These are phyloP conservation scores for Paramyrothecium sp. DNA, from an alignment of 2,329 filamentous ascomycete genomes.

Conservation along the genomic window DNA sequence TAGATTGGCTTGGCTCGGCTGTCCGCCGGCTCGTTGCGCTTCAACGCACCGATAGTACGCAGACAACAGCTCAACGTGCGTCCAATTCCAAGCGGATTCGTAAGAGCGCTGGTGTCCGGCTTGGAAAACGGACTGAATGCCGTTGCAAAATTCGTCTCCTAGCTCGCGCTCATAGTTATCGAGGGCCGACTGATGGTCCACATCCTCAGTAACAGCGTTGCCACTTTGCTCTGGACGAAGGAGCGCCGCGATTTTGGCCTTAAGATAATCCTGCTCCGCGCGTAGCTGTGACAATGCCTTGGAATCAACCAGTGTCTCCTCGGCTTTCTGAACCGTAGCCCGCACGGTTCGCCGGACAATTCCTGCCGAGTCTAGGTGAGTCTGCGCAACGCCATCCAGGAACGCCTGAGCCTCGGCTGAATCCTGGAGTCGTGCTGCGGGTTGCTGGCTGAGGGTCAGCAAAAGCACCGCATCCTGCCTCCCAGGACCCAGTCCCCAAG, in stretches of 20 bases:
- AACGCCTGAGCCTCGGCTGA: conserved; percentile 91
- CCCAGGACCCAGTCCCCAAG: conserved; percentile 84
- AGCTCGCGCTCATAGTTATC: no score
- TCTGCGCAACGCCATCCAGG: conserved; percentile 83
- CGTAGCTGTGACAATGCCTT: conserved; percentile 84
- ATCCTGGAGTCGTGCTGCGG: conserved; percentile 80
- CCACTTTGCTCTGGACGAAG: no score
- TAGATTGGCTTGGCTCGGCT: conserved; percentile 99
- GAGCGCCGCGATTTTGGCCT: no score
- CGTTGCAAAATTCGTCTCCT: conserved; percentile 91
- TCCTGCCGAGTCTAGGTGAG: conserved; percentile 82
- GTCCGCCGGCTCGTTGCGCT: conserved; percentile 96
- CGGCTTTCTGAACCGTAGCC: conserved; percentile 71
- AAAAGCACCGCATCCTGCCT: conserved; percentile 90
- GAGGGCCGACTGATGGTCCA: no score
- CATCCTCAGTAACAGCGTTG: no score
- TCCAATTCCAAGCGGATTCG: conserved; percentile 99
- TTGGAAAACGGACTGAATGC: conserved; percentile 93
- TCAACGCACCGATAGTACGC: conserved; percentile 91
- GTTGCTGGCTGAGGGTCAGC: conserved; percentile 90
- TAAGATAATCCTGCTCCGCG: conserved; percentile 90
- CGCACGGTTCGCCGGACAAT: conserved; percentile 79
- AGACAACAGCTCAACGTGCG: conserved; percentile 94
- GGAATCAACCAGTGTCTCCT: conserved; percentile 84
- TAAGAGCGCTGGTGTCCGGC: conserved; percentile 92